A percentile compares a stretch with the other conserved stretches of the same genome.
These are phyloP conservation scores for Solanum piurae DNA, from an alignment of 257 asterid genomes.

Conservation along the genomic window DNA sequence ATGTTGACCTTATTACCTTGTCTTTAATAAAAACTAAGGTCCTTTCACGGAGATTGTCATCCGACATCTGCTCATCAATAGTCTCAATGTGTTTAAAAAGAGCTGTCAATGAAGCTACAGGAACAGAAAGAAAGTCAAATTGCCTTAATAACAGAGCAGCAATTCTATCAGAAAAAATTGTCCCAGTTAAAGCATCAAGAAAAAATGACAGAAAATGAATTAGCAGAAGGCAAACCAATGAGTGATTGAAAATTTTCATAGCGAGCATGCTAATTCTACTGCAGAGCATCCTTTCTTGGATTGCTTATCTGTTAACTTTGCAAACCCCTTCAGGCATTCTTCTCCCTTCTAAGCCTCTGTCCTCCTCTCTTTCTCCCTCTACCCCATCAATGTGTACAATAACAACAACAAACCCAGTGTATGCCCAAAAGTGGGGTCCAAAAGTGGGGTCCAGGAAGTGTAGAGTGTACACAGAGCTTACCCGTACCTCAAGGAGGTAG, in stretches of 20 bases:
- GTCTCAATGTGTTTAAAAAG: slow-evolving; percentile 90
- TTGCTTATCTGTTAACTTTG: neutral
- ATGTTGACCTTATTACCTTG: slow-evolving; percentile 40
- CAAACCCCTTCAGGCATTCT: neutral
- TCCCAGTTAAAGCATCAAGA: neutral
- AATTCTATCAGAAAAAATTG: neutral
- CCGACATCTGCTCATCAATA: slow-evolving; percentile 74
- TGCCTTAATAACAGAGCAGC: neutral
- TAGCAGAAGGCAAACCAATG: neutral
- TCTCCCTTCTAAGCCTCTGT: neutral
- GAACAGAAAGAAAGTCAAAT: neutral
- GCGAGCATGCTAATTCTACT: neutral
- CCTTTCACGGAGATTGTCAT: slow-evolving; percentile 91
- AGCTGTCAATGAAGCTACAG: slow-evolving; percentile 84
- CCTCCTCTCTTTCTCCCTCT: neutral
- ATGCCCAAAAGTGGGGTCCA: neutral
- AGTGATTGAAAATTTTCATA: neutral
- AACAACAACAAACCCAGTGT: neutral
- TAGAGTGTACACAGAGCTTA: neutral
- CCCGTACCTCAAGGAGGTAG: neutral
- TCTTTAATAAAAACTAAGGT: slow-evolving; percentile 73
- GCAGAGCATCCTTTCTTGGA: neutral
- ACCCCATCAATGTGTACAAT: neutral
- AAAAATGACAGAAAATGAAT: neutral
- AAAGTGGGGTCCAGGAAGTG: neutral